phyloP scores from a whole-genome alignment of 805 yeast species.

The Wickerhamiella hasegawae region DNA sequence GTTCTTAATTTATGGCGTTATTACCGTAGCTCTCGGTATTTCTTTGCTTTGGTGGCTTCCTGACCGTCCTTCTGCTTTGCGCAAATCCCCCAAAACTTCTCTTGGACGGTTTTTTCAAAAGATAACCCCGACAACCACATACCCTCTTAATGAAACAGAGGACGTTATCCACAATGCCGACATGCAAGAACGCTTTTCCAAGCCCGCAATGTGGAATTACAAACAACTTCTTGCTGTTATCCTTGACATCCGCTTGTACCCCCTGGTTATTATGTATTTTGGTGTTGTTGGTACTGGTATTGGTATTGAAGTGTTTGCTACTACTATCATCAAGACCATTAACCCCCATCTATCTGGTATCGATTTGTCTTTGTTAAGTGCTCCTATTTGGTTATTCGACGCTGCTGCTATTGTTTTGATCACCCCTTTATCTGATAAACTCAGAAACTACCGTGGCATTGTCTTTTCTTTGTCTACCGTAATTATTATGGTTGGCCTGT shows the following conservation, averaged over 20 bases:
- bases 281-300: slow-evolving; percentile 89
- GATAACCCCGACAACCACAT: slow-evolving; percentile 24
- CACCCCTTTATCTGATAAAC: slow-evolving; percentile 69
- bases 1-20: slow-evolving; percentile 58
- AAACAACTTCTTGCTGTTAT: slow-evolving; percentile 39
- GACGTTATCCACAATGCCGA: slow-evolving; percentile 41
- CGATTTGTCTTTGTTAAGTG: slow-evolving; percentile 57
- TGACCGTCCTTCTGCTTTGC: slow-evolving; percentile 39
- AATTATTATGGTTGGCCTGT: slow-evolving; percentile 57
- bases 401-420: slow-evolving; percentile 54
- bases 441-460: slow-evolving; percentile 38
- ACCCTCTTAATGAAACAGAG: slow-evolving; percentile 33
- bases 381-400: slow-evolving; percentile 86
- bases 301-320: slow-evolving; percentile 73
- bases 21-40: slow-evolving; percentile 51
- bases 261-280: slow-evolving; percentile 71
- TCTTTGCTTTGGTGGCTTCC: slow-evolving; percentile 72
- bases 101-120: slow-evolving; percentile 7
- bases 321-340: slow-evolving; percentile 52
- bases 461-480: slow-evolving; percentile 47
- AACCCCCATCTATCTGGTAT: slow-evolving; percentile 50
- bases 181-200: slow-evolving; percentile 35
- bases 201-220: slow-evolving; percentile 37
- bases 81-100: background rate
- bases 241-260: slow-evolving; percentile 58